Base-by-base conservation (phyloP, 768 basidiomycete genomes). In the Lentinula lateritia region DNA sequence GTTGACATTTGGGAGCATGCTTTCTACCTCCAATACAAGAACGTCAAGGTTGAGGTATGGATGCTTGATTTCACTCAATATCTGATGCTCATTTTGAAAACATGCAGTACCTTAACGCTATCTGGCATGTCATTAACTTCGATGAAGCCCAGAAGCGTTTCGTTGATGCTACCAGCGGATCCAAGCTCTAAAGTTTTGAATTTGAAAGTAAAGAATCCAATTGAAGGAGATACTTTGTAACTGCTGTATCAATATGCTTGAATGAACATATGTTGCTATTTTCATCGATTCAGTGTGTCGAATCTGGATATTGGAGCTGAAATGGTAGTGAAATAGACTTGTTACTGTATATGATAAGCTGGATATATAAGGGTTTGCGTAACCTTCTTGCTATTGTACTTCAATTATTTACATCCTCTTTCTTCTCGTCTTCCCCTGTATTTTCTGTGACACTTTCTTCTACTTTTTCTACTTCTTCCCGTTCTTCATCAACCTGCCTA, bases 1-100 rank as follows among this genome's bases (percentile, higher is more conserved):
- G 88, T 97, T 67, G 94, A 95, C 66, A 86, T 95, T 70, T 96
- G 94, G 94, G 93, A 96, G 76, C 94, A 95, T 70, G 92, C 93
- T 57, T 93, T 94, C 80, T 98, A 96, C 79, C 84, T 96, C 67
- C 93, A 98, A 74, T 98, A 98, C 78, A 84, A 90, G 75, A 97
- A 96, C 76, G 93, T 93, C 72, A 96, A 96, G 83, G 85, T 75
- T 62, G 91, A 96, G 67, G 94, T 95, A 70, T 73, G 94, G 83
- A 7, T 43, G 53, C 46, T 18, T 23, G 1, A 35, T 16, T 6
- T 52, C 2, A 2, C 10, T 35, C 36, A 36, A 7, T 5, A 2
- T 20, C 10, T 23, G 8, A 46, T 46, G 6, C 7, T 46, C 7
- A n/a, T 62, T 28, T 62, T 28, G 23, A 23, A 23, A 23, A 23